Evolutionary conservation across 352 stramenopile genomes (phyloP), one percentile per base, ranked within the genome.

Genomic region (Globisporangium cylindrosporum): DNA sequence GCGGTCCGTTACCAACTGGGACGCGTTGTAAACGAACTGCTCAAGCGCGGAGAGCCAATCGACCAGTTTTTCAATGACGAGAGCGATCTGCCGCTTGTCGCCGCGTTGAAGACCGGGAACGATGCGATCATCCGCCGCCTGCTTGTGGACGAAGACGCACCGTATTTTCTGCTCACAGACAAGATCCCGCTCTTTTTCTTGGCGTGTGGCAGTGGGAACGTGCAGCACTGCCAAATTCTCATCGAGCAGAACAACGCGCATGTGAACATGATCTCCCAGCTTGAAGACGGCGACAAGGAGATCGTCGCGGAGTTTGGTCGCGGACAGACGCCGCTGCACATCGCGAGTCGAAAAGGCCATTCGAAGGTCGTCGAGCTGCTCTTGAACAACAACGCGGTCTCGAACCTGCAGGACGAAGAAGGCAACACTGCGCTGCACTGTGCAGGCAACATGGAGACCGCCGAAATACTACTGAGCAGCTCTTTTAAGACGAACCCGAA

Each of bases 361-460:
- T 77, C 74, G 0, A 70, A 74, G 3, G 73, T 94, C 1, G 85
- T 93, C 0, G 69, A 88, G 59, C 71, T 94, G 14, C 58, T 95
- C 54, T 64, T 95, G 43, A 75, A 76, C 25, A 82, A 90, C 53
- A 83, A 82, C 48, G 86, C 88, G 1, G 86, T 84, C 1, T 80
- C 86, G 0, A 95, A 95, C 64, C 68, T 93, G 10, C 84, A 85
- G 48, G 88, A 94, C 34, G 73, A 86, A 18, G 84, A 95, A 72
- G 88, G 88, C 24, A 95, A 95, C 57, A 95, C 88, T 18, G 72
- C 88, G 15, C 68, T 95, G 27, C 88, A 95, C 57, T 81, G 79
- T 62, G 86, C 84, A 0, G 73, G 72, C 38, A 93, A 89, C 58
- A 76, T 89, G 4, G 81, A 88, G 62, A 89, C 85, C 2, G 88